Percentiles rank a stretch among this genome's conserved stretches.
Evolutionary conservation across 23 red algal species (phyloP).

Genomic region (Gracilaria gracilis): DNA sequence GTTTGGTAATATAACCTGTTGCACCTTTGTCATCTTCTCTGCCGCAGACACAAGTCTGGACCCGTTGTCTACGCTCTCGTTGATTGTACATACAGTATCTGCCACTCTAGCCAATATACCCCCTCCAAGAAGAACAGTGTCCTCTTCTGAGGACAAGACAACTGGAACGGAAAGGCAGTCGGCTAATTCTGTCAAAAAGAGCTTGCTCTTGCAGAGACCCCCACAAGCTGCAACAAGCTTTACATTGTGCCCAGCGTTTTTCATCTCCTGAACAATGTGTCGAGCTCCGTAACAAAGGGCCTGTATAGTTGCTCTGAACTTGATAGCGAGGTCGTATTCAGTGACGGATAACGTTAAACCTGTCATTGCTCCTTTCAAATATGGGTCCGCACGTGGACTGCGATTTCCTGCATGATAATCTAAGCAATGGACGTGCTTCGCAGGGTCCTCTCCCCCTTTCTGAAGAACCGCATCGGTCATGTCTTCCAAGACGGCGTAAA

Average conservation of each 20-base stretch:
- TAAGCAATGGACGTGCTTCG: constrained; percentile 72
- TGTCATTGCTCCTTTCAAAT: constrained; percentile 69
- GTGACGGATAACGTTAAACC: constrained; percentile 60
- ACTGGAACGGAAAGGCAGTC: constrained; percentile 65
- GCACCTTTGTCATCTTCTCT: constrained; percentile 48
- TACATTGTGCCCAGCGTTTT: constrained; percentile 67
- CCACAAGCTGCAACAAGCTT: constrained; percentile 74
- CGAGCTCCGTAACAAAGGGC: constrained; percentile 75
- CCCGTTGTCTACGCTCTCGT: background rate
- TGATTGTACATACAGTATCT: background rate
- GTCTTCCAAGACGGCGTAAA: constrained; percentile 36
- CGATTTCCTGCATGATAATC: constrained; percentile 85
- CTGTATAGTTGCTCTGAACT: constrained; percentile 82
- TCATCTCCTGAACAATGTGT: constrained; percentile 81
- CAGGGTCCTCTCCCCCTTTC: constrained; percentile 20
- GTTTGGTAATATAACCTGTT: constrained; percentile 46
- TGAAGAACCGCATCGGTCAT: constrained; percentile 11
- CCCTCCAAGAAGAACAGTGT: constrained; percentile 67
- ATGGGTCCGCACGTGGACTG: constrained; percentile 75
- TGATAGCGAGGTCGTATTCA: constrained; percentile 57
- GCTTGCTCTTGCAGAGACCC: constrained; percentile 74
- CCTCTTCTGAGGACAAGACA: constrained; percentile 40
- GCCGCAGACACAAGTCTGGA: constrained; percentile 25
- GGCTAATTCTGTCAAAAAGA: constrained; percentile 69
- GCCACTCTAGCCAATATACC: constrained; percentile 69